phyloP scores from a whole-genome alignment of 306 rosid species.

The Lagenaria siceraria region DNA sequence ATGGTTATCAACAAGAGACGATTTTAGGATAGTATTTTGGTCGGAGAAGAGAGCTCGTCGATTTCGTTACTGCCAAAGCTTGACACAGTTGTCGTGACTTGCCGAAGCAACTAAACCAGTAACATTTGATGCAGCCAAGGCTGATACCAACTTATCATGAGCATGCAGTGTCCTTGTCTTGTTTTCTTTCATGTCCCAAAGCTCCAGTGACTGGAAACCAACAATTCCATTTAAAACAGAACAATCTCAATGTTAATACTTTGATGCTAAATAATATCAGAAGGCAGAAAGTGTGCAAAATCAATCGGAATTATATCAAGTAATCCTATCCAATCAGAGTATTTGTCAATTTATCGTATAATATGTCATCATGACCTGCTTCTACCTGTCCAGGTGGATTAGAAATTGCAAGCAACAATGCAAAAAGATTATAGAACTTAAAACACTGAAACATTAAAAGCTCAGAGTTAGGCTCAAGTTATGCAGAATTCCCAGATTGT shows the following conservation, averaged over 20 bases:
- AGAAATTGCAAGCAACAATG: background rate
- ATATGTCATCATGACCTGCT: background rate
- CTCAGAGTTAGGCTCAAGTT: background rate
- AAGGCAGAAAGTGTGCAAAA: background rate
- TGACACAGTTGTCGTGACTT: slow-evolving; percentile 54
- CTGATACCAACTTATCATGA: slow-evolving; percentile 47
- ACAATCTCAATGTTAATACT: background rate
- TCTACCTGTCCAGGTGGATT: background rate
- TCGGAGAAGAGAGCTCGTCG: background rate
- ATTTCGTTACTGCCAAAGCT: slow-evolving; percentile 55
- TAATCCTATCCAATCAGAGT: background rate
- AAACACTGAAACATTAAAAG: background rate
- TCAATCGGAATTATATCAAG: background rate
- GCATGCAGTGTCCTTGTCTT: slow-evolving; percentile 37
- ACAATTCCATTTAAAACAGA: background rate
- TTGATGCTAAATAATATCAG: background rate
- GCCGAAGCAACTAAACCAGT: slow-evolving; percentile 60
- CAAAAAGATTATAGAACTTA: background rate
- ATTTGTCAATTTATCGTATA: background rate
- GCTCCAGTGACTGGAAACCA: slow-evolving; percentile 38
- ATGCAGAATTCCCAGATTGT: background rate
- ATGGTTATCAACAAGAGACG: background rate
- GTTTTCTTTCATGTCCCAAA: slow-evolving; percentile 54
- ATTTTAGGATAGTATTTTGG: background rate
- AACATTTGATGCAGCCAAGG: slow-evolving; percentile 46